Evolutionary conservation across 768 basidiomycete species (phyloP).

Genomic region (Lactarius hengduanensis): DNA sequence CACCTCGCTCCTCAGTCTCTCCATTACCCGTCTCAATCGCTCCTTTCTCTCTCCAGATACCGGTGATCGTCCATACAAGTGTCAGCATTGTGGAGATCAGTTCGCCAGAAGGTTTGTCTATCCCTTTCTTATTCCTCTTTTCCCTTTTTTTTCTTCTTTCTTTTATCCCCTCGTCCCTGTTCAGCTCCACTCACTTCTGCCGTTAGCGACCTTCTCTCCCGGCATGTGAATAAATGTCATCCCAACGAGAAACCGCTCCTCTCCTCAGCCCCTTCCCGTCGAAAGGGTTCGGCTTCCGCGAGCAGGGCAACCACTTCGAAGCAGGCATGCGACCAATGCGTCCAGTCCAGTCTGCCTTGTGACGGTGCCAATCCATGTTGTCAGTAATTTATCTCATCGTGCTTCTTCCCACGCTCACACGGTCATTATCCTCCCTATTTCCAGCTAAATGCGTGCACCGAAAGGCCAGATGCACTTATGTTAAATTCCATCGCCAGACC

Average conservation of each 20-base stretch:
- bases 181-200: constrained; percentile 7
- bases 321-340: constrained; percentile 84
- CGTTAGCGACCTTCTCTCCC: constrained; percentile 73
- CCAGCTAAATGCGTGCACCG: constrained; percentile 72
- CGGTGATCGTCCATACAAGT: constrained; percentile 87
- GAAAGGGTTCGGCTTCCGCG: constrained; percentile 65
- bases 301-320: constrained; percentile 76
- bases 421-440: background rate
- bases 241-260: constrained; percentile 63
- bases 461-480: constrained; percentile 72
- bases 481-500: constrained; percentile 81
- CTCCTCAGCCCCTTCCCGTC: constrained; percentile 44
- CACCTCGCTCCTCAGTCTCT: constrained; percentile 13
- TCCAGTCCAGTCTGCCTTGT: constrained; percentile 69
- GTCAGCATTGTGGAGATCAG: constrained; percentile 84
- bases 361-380: constrained; percentile 80
- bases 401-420: constrained; percentile 10
- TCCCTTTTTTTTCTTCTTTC: constrained; percentile 1
- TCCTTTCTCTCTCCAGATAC: constrained; percentile 54
- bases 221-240: constrained; percentile 89
- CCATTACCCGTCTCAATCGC: constrained; percentile 9
- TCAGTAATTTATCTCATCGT: constrained; percentile 38
- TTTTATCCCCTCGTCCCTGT: constrained; percentile 2
- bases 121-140: background rate
- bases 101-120: constrained; percentile 72